Evolutionary conservation across 2,329 filamentous ascomycete species (phyloP), one percentile per base, ranked within the genome.

Genomic region (Trichoderma guizhouense): DNA sequence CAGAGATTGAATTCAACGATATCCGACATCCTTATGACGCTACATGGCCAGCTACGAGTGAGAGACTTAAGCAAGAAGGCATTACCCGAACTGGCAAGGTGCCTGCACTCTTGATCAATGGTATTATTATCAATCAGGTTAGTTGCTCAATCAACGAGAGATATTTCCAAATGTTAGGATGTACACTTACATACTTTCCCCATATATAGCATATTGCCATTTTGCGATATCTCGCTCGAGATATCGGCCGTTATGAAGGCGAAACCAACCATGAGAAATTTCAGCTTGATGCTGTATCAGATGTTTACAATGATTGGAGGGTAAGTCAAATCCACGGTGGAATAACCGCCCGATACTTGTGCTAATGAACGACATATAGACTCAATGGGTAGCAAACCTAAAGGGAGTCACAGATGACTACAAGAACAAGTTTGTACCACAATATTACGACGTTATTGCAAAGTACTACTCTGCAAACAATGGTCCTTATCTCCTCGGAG

Each of bases 221-320:
- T 14, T 72, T 83, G 7, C 78, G 82, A n/a, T 83, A 79, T 64
- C 74, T 83, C 0, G 71, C 81, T 1, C 77, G 81, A 3, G 79
- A 82, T 0, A 76, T 81, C 1, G 79, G 78, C 11, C 65, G 61
- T 3, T 83, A 83, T 26, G 81, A 83, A 21, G 82, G 82, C 9
- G 76, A 78, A 2, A 80, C 80, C 2, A 81, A 74, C 53, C 72
- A 75, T 3, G 82, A 83, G 26, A 83, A 82, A 69, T 82, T 79
- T 51, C 21, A 79, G 3, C 77, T 82, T 0, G 82, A 83, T 71
- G 75, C 78, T 2, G 80, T 82, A 0, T 71, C 81, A 1, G 82
- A 83, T 36, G 72, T 82, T 12, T 83, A 83, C 34, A 77, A 80
- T 8, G 82, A 83, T 53, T 83, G 82, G 82, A 77, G 82, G 57